Conservation (phyloP, 2,329 filamentous ascomycete genomes). For the Clonostachys byssicola region DNA sequence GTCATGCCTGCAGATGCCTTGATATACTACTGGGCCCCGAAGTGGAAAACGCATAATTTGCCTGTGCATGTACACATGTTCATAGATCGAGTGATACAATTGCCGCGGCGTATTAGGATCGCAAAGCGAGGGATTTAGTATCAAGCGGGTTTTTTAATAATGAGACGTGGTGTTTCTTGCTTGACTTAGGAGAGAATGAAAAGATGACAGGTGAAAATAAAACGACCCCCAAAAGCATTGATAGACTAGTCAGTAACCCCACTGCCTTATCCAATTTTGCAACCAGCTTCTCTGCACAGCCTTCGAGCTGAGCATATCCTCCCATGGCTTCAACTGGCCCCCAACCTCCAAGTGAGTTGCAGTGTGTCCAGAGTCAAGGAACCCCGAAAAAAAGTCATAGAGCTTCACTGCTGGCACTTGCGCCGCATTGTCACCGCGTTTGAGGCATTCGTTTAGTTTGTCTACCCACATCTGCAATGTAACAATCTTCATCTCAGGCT, state of each 20-base stretch:
- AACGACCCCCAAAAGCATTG: too few species aligned
- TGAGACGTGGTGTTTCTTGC: too few species aligned
- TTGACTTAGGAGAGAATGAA: too few species aligned
- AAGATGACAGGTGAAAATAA: too few species aligned
- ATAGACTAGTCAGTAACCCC: constrained; percentile 19
- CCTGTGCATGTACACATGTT: too few species aligned
- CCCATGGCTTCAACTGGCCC: constrained; percentile 30
- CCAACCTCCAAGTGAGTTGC: constrained; percentile 32
- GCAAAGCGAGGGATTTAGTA: too few species aligned
- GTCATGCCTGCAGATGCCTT: too few species aligned
- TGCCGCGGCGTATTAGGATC: too few species aligned
- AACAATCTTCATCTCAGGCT: constrained; percentile 31
- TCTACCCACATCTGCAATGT: constrained; percentile 38
- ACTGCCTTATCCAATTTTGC: constrained; percentile 42
- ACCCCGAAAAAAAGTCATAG: constrained; percentile 46
- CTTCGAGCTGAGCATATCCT: constrained; percentile 31
- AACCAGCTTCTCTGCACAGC: constrained; percentile 37
- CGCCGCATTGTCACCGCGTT: constrained; percentile 26
- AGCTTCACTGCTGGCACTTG: constrained; percentile 47
- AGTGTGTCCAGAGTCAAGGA: constrained; percentile 23
- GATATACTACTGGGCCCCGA: too few species aligned
- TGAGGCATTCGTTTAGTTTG: constrained; percentile 32
- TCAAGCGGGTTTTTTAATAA: too few species aligned
- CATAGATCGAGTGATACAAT: too few species aligned
- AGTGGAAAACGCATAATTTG: too few species aligned